Conservation (phyloP, 805 yeast genomes). For the Metschnikowia lachancei region DNA sequence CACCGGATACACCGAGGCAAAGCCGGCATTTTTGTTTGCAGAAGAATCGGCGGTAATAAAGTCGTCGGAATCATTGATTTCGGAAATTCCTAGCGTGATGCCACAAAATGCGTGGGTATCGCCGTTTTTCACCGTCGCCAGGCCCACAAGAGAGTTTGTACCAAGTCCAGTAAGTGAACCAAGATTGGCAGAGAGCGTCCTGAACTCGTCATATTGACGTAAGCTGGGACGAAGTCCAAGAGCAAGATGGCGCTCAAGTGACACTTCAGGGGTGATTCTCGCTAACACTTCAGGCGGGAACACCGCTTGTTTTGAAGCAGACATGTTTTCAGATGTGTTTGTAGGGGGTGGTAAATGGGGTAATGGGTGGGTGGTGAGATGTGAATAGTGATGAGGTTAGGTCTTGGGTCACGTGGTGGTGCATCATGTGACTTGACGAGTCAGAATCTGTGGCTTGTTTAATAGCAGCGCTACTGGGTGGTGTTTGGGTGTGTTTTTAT, state of each 20-base stretch:
- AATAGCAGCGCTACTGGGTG: too few relatives aligned
- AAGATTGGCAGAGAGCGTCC: conserved; percentile 43
- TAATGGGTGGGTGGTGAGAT: too few relatives aligned
- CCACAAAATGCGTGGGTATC: conserved; percentile 71
- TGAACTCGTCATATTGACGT: conserved; percentile 70
- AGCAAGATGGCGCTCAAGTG: conserved; percentile 73
- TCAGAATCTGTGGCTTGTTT: too few relatives aligned
- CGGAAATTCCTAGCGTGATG: conserved; percentile 65
- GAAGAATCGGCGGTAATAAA: conserved; percentile 20
- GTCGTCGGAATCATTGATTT: conserved; percentile 41
- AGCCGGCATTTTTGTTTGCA: conserved; percentile 17
- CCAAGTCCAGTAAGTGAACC: conserved; percentile 38
- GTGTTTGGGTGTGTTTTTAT: too few relatives aligned
- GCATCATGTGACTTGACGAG: too few relatives aligned
- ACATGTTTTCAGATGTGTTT: conserved; percentile 4
- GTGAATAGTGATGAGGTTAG: too few relatives aligned
- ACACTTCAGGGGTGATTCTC: conserved; percentile 79
- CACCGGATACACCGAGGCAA: conserved; percentile 57
- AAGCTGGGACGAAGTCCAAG: conserved; percentile 74
- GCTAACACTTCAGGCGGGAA: conserved; percentile 84
- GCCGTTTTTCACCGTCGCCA: conserved; percentile 67
- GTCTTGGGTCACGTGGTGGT: too few relatives aligned
- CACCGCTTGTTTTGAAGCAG: conserved; percentile 33
- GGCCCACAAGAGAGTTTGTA: conserved; percentile 51
- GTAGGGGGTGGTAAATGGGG: not conserved